Percentiles rank a stretch among this genome's conserved stretches.
These are phyloP conservation scores for Hyaloscypha hepaticicola DNA, from an alignment of 495 filamentous ascomycete genomes.

Conservation along the genomic window DNA sequence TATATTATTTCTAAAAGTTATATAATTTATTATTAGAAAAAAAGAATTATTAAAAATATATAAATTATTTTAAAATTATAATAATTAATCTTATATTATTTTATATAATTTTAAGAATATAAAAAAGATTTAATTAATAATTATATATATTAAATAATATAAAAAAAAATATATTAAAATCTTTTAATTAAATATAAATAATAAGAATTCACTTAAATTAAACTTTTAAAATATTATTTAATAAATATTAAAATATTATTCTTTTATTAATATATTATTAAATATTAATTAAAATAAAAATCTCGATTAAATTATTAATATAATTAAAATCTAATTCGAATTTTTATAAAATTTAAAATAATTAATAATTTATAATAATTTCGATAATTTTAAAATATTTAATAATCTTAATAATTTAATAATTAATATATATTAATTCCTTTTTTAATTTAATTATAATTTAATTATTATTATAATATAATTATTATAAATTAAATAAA, in stretches of 20 bases:
- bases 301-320: conserved; percentile 13
- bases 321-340: conserved; percentile 12
- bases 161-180: conserved; percentile 19
- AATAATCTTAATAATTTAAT: neutral
- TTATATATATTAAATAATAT: conserved; percentile 9
- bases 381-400: conserved; percentile 31
- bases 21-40: conserved; percentile 16
- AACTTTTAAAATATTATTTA: conserved; percentile 11
- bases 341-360: conserved; percentile 35
- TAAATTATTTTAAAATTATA: conserved; percentile 2
- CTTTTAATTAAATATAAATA: conserved; percentile 19
- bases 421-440: conserved; percentile 13
- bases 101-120: conserved; percentile 10
- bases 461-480: conserved; percentile 18
- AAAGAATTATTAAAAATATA: conserved; percentile 13
- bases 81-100: conserved; percentile 10
- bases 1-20: conserved; percentile 12
- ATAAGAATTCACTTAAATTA: conserved; percentile 15
- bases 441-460: conserved; percentile 14
- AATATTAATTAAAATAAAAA: conserved; percentile 6
- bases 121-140: conserved; percentile 29
- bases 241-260: conserved; percentile 9
- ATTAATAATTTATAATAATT: conserved; percentile 45
- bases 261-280: conserved; percentile 10
- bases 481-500: conserved; percentile 28